Evolutionary conservation across 1,284 basidiomycete species (phyloP), one percentile per base, ranked within the genome.

Genomic region (Afroboletus lepidellus): DNA sequence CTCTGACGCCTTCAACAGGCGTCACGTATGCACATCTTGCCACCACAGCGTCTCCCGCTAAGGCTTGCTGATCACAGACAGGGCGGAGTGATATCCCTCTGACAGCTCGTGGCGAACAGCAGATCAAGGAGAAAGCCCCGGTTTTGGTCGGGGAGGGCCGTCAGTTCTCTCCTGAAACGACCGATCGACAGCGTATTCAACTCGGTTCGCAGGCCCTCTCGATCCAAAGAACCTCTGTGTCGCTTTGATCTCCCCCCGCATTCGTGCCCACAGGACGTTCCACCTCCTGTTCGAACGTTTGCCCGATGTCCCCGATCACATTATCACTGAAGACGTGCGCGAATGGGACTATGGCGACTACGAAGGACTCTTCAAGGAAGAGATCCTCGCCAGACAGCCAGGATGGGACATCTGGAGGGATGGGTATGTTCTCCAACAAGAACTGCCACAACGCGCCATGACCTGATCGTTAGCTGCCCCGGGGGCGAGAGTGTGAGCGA

Each of bases 271-370:
- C 60, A 81, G 74, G 60, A 98, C 94, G 0, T 95, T 92, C 63
- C 80, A 93, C 56, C 77, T 96, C 41, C 72, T 93, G 25, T 93
- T 93, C 54, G 78, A 77, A 18, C 78, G 83, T 56, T 66, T 81
- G 36, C 66, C 71, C 4, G 61, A 77, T 42, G 51, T 70, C 20
- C 87, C 87, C 5, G 58, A 75, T 43, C 81, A 85, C 60, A 65
- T 77, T 24, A 66, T 84, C 41, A 84, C 85, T 0, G 88, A 91
- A 59, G 77, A 83, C 24, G 81, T 81, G 39, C 75, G 82, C 44
- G 90, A 95, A 70, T 95, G 93, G 92, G 88, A 94, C 63, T 95
- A 95, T 66, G 92, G 94, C 24, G 81, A 90, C 11, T 96, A 92
- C 64, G 94, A 97, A 68, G 94, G 94, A 12, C 79, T 93, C 39